Conservation (phyloP, 352 stramenopile species). For the Globisporangium uncinulatum region DNA sequence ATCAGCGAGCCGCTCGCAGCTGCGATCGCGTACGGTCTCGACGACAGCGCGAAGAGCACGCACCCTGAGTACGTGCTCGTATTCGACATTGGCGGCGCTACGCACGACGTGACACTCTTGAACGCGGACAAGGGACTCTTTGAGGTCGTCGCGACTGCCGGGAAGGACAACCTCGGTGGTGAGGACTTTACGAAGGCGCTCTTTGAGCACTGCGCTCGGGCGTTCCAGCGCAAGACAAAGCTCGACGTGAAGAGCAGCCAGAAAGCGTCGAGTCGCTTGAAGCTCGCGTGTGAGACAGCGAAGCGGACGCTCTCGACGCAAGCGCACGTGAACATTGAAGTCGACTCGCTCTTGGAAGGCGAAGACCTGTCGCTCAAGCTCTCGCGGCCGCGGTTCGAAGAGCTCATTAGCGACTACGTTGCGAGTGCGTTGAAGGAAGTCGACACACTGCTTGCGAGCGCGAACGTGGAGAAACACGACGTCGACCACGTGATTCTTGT, state of each 20-base stretch:
- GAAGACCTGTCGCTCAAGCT: conserved; percentile 97
- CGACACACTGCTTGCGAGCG: conserved; percentile 68
- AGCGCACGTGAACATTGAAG: conserved; percentile 95
- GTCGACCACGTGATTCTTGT: conserved; percentile 97
- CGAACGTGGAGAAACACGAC: conserved; percentile 73
- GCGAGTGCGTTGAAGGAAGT: conserved; percentile 90
- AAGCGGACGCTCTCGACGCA: conserved; percentile 96
- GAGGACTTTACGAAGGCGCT: conserved; percentile 97
- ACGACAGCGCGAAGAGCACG: conserved; percentile 85
- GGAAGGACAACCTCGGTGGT: conserved; percentile 94
- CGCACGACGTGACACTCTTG: conserved; percentile 95
- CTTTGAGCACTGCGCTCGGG: conserved; percentile 94
- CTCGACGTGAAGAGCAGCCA: conserved; percentile 93
- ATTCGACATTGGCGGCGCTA: conserved; percentile 97
- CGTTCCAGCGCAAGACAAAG: conserved; percentile 93
- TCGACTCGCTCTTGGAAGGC: conserved; percentile 97
- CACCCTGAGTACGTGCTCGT: conserved; percentile 96
- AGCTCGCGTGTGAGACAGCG: conserved; percentile 94
- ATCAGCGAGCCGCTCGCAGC: conserved; percentile 98
- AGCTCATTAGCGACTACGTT: conserved; percentile 93
- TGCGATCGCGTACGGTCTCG: conserved; percentile 98
- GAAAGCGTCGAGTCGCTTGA: conserved; percentile 92
- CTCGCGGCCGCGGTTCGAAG: conserved; percentile 95
- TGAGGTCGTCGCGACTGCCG: conserved; percentile 94
- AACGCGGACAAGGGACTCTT: conserved; percentile 98